Evolutionary conservation across 805 yeast species (phyloP), one percentile per base, ranked within the genome.

Genomic region (Candida qinlingensis): DNA sequence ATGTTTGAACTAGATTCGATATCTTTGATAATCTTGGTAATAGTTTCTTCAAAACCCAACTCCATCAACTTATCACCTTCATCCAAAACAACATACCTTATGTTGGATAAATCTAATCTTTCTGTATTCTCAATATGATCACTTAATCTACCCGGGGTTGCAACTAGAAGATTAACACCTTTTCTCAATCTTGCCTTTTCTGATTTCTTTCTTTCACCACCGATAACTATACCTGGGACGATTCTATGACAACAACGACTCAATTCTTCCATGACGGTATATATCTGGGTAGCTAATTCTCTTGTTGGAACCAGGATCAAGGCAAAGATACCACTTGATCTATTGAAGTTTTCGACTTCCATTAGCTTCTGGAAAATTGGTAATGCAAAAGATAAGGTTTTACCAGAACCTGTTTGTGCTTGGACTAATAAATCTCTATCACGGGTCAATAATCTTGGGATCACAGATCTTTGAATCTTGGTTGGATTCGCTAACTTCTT

Each of bases 361-460:
- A 89, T 79, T 39, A 94, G 72, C 50, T 80, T 76, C 54, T 87
- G 81, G 53, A 92, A 66, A 25, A 95, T 83, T 1, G 99, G 99
- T 37, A 95, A 69, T 4, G 85, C 71, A 63, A 87, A 95, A 0
- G 98, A 83, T 48, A 94, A 68, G 0, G 99, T 94, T 66, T 94
- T 94, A 66, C 99, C 99, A 0, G 98, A 91, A 46, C 99, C 99
- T 0, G 99, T 94, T 67, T 95, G 97, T 0, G 99, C 97, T 62
- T 90, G 95, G 42, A 94, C 86, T 56, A 94, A 86, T 48, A 90
- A 69, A 66, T 94, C 99, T 39, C 74, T 55, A 7, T 62, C 57
- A 11, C 66, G 57, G 1, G 70, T 62, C 6, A 78, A 56, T 30
- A 81, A 63, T 45, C 73, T 71, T 25, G 98, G 96, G 8, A 90